Base-by-base conservation (phyloP, 495 filamentous ascomycete species). In the Pyronema domesticum region DNA sequence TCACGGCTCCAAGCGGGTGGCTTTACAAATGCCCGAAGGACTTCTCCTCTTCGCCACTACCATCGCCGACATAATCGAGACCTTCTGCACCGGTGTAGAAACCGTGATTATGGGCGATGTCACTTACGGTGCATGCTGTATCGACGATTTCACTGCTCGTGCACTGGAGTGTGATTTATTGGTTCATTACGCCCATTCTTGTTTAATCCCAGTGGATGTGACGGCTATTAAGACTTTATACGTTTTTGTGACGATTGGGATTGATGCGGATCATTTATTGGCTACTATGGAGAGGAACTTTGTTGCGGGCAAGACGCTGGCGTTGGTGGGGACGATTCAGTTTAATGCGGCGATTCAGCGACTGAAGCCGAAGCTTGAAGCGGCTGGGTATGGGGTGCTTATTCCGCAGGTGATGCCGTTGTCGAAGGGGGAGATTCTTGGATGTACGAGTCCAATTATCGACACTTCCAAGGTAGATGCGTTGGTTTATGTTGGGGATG, bases 71-170 rank as follows among this genome's bases (percentile, higher is more conserved):
- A 99, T 96, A 68, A 72, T 99, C 36, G 87, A 85, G 9, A 80
- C 83, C 58, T 99, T 99, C 72, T 99, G 91, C 67, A 80, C 87
- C 0, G 87, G 85, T 3, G 81, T 80, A 40, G 82, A 89, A 62
- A 95, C 93, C 0, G 71, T 95, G 13, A 96, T 99, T 67, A 96
- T 99, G 91, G 91, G 93, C 49, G 91, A 99, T 60, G 91, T 99
- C 23, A 99, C 91, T 0, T 99, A 99, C 70, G 91, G 91, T 46
- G 91, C 91, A 2, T 99, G 91, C 72, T 99, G 91, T 64, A 95
- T 99, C 57, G 91, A 99, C 65, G 91, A 99, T 70, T 99, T 89
- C 69, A 96, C 91, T 0, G 91, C 91, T 0, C 78, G 91, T 15
- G 91, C 91, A 0, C 75, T 99, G 23, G 93, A 85, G 0, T 99